Percentiles rank a stretch among this genome's conserved stretches.
phyloP scores from a whole-genome alignment of 192 early-diverging fungal genomes.

The Dissophora globulifera region DNA sequence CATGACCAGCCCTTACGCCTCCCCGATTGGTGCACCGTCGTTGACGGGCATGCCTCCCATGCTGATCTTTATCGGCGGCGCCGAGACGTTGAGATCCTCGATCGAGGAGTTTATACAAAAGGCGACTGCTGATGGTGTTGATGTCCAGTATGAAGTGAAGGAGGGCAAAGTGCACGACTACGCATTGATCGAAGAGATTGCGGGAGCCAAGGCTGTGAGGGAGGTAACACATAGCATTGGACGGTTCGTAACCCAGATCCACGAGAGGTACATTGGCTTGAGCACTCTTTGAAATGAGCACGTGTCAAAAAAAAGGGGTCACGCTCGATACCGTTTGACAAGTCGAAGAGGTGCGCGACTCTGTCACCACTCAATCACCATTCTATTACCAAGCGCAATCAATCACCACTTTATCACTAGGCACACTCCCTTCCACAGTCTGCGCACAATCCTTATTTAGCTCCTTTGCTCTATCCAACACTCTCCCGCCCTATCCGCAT shows the following conservation, averaged over 20 bases:
- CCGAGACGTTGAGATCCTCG: conserved; percentile 31
- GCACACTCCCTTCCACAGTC: too few species aligned
- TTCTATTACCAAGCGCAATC: too few species aligned
- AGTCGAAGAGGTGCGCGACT: too few species aligned
- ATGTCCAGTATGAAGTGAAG: conserved; percentile 17
- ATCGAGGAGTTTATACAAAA: conserved; percentile 39
- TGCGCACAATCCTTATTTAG: too few species aligned
- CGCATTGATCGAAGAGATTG: conserved; percentile 32
- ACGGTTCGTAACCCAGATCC: conserved; percentile 24
- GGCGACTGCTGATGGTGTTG: conserved; percentile 32
- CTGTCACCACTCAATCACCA: too few species aligned
- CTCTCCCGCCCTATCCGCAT: too few species aligned
- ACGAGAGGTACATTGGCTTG: conserved; percentile 31
- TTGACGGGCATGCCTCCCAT: conserved; percentile 25
- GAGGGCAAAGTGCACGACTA: conserved; percentile 30
- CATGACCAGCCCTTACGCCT: conserved; percentile 20
- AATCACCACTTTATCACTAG: too few species aligned
- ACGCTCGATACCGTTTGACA: too few species aligned
- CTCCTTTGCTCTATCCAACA: too few species aligned
- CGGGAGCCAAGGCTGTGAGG: conserved; percentile 7
- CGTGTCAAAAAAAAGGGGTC: too few species aligned
- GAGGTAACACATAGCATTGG: conserved; percentile 23
- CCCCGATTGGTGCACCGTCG: conserved; percentile 25
- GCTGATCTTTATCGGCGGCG: conserved; percentile 41
- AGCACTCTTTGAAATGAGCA: too few species aligned